Evolutionary conservation across 805 yeast species (phyloP).

Genomic region (Metschnikowia drakensbergensis): DNA sequence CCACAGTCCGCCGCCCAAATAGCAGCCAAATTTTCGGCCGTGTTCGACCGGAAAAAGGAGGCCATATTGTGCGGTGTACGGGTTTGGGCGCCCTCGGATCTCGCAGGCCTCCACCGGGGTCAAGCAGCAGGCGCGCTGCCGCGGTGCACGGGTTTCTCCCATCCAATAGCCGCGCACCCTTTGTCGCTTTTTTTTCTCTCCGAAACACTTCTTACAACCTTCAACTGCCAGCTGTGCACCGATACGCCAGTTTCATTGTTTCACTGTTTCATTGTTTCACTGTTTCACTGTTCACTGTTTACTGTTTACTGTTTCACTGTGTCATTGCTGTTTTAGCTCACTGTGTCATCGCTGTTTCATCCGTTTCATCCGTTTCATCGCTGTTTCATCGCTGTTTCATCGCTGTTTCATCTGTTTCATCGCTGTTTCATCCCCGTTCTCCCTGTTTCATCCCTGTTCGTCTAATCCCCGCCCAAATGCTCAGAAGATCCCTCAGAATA

Average conservation of each 20-base stretch:
- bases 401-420: background rate
- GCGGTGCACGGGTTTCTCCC: constrained; percentile 17
- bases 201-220: background rate
- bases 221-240: background rate
- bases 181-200: constrained; percentile 15
- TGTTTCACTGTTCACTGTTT: too few relatives aligned
- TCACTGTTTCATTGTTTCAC: background rate
- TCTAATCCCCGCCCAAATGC: constrained; percentile 6
- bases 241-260: background rate
- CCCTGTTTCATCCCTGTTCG: too few relatives aligned
- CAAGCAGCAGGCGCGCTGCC: background rate
- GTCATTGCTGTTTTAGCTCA: too few relatives aligned
- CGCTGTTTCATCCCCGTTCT: too few relatives aligned
- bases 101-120: too few relatives aligned
- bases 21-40: too few relatives aligned
- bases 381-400: too few relatives aligned
- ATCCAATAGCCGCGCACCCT: constrained; percentile 18
- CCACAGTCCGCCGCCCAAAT: too few relatives aligned
- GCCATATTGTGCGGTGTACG: background rate
- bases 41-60: too few relatives aligned
- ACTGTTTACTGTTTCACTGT: background rate
- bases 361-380: too few relatives aligned
- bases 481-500: constrained; percentile 11
- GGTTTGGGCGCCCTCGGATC: background rate
- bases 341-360: too few relatives aligned